Evolutionary conservation across 2,329 filamentous ascomycete species (phyloP), one percentile per base, ranked within the genome.

Genomic region (Fusarium sp.): DNA sequence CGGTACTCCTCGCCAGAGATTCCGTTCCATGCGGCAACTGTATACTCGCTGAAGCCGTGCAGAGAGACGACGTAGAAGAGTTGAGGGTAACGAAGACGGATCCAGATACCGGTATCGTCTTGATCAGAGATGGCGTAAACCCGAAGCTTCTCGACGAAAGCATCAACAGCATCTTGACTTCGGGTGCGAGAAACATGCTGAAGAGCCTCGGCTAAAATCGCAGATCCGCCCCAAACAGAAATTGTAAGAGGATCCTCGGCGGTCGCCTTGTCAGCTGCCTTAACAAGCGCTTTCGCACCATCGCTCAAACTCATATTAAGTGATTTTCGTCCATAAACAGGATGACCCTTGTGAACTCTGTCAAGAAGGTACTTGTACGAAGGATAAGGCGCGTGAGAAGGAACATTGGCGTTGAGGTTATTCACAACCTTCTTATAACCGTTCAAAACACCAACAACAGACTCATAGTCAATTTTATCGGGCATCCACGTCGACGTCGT

Each of bases 91-190:
- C 82, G 83, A 28, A 80, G 76, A 6, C 89, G 85, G 30, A 91
- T 86, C 88, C 87, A 90, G 1, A 83, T 77, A 0, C 87, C 88
- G 0, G 86, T 85, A 57, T 91, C 85, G 55, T 90, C 88, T 68
- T 90, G 88, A 69, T 90, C 89, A 6, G 87, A 89, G 58, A 90
- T 89, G 18, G 87, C 80, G 71, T 89, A 89, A 13, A 89, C 82
- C 3, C 86, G 81, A 1, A 89, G 73, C 59, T 84, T 85, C 1
- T 78, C 69, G 0, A 82, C 78, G 14, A 88, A 81, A 0, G 59
- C 64, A 0, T 79, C 75, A 0, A 82, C 76, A 0, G 85, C 82
- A 42, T n/a, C 73, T 61, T 33, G 73, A 44, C 66, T 72, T 73
- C 24, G 75, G 0, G 63, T 73, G 5, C 61, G 54, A 3, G 60